Evolutionary conservation across 495 filamentous ascomycete genomes (phyloP), one percentile per base, ranked within the genome.

Genomic region (Lasiosphaeris hirsuta): DNA sequence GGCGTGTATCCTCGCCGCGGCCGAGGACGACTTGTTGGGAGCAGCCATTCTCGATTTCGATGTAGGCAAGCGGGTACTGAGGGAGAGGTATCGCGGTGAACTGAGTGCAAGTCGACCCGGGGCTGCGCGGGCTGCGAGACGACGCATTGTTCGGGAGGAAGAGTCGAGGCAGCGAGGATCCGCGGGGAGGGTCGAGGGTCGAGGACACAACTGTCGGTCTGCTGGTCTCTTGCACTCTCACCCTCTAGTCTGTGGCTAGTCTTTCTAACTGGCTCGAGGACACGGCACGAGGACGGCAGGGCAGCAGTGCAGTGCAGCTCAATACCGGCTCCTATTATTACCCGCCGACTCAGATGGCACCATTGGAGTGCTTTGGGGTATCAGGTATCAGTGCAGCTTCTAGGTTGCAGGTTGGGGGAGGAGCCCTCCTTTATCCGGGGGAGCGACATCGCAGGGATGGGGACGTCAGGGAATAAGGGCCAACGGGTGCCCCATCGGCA

Each of bases 1-100:
- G 53, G 82, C 82, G 59, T 88, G 83, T 63, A 89, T 70, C 64
- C 77, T 72, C 61, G 69, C 61, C 15, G 65, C 60, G 35, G 75
- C 71, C 51, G 69, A 43, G 38, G 66, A 56, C 17, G 62, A 60
- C 13, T 62, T 60, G 7, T 66, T 18, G 61, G 62, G 62, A 18
- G 73, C 69, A 14, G 74, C 51, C 76, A 78, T 78, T 56, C 58
- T 74, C 33, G 60, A 19, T n/a, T 62, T 74, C 56, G 57, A 70
- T 17, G 59, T 18, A 13, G 62, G 52, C 38, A 63, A 48, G 51
- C 54, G 18, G 4, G 10, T 6, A 38, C 33, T 10, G 37, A 17
- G 61, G 50, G 33, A 63, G 51, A 17, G 68, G 56, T 48, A 63
- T 60, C 30, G 58, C 53, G 48, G 59, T n/a, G 41, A 33, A 51